These are phyloP conservation scores for Salmacisia buchloeana DNA, from an alignment of 1,284 basidiomycete species.

Conservation along the genomic window DNA sequence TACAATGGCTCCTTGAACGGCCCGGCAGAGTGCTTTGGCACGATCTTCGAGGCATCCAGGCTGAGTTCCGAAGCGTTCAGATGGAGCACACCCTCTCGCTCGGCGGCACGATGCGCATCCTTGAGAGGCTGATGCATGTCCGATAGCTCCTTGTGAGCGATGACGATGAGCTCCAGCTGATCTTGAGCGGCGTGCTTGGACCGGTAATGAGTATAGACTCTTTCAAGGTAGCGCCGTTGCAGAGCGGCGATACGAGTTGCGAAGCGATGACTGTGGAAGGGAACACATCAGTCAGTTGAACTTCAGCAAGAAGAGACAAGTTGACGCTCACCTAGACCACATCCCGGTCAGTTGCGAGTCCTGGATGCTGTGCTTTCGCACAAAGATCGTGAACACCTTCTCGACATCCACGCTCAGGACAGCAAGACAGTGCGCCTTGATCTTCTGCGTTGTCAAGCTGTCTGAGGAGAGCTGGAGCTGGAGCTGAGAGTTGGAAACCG, in stretches of 20 bases:
- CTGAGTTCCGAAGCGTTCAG: neutral
- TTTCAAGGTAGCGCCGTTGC: neutral
- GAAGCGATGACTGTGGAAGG: neutral
- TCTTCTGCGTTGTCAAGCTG: neutral
- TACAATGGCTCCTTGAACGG: no score
- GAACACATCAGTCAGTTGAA: neutral
- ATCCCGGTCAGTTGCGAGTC: neutral
- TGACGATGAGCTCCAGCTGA: neutral
- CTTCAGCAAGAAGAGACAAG: no score
- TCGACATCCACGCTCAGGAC: neutral
- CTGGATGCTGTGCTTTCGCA: neutral
- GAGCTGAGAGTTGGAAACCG: no score
- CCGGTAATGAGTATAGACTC: neutral
- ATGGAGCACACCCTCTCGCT: neutral
- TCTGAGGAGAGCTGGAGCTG: neutral
- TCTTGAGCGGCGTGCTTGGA: neutral
- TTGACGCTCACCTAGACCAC: neutral
- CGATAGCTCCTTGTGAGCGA: neutral
- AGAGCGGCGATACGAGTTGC: neutral
- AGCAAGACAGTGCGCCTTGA: conserved; percentile 3
- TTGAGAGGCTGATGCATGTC: neutral
- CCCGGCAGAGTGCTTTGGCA: no score
- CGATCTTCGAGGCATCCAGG: neutral
- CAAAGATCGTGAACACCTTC: neutral
- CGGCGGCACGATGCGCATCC: neutral